Evolutionary conservation across 164 flowering plant genomes (phyloP).

Genomic region (Umbellularia californica): DNA sequence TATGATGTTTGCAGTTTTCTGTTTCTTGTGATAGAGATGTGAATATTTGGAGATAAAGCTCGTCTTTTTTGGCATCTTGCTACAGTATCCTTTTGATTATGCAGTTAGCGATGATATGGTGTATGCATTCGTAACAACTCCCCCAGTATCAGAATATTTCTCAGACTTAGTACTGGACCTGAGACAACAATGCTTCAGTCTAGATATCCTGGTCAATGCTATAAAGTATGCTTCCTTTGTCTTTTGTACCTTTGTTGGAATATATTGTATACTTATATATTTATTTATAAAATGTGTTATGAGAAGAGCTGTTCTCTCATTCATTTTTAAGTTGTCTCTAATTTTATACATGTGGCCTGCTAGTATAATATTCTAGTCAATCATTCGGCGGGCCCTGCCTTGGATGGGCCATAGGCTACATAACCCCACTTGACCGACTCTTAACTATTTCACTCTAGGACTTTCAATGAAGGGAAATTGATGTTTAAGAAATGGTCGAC

Average conservation of each 20-base stretch:
- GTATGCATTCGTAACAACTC: slow-evolving; percentile 40
- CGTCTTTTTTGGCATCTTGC: slow-evolving; percentile 23
- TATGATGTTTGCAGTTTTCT: slow-evolving; percentile 16
- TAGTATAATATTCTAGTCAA: not conserved
- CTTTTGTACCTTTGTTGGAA: not conserved
- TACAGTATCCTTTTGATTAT: slow-evolving; percentile 33
- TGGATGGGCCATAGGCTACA: not conserved
- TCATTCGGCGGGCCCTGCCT: not conserved
- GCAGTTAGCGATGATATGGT: slow-evolving; percentile 67
- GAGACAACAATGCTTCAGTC: slow-evolving; percentile 36
- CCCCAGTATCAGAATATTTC: slow-evolving; percentile 57
- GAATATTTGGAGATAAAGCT: slow-evolving; percentile 3
- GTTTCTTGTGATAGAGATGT: not conserved
- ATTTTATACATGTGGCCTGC: not conserved
- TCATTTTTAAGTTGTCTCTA: not conserved
- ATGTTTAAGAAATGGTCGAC: not conserved
- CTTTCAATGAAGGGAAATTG: not conserved
- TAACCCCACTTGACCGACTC: not conserved
- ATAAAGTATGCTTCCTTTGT: slow-evolving; percentile 29
- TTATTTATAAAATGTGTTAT: too few relatives aligned
- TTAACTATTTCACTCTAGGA: not conserved
- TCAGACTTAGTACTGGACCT: slow-evolving; percentile 41
- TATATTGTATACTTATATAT: not conserved
- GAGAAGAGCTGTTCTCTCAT: not conserved
- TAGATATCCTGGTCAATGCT: slow-evolving; percentile 39